Conservation (phyloP, 2,329 filamentous ascomycete species). For the Acarospora socialis region DNA sequence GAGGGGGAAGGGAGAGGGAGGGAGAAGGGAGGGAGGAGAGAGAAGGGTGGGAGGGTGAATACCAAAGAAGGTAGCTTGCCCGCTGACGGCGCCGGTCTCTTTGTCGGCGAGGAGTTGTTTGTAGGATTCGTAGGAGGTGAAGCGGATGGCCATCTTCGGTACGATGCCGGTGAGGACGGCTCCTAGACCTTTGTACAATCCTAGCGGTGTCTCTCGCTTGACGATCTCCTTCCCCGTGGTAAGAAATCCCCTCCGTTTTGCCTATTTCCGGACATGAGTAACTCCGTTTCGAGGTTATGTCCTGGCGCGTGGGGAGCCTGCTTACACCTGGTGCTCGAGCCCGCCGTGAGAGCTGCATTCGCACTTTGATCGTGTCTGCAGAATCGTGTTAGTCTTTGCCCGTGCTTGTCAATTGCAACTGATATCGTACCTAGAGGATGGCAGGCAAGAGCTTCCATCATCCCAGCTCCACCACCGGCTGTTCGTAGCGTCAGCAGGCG, state of each 20-base stretch:
- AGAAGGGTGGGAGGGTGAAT: constrained; percentile 19
- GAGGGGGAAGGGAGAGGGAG: not conserved
- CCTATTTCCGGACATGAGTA: constrained; percentile 22
- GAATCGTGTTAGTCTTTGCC: constrained; percentile 4
- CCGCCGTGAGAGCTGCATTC: constrained; percentile 92
- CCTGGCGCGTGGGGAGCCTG: constrained; percentile 14
- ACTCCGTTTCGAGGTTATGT: constrained; percentile 6
- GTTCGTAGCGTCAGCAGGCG: constrained; percentile 14
- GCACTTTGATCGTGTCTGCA: constrained; percentile 90
- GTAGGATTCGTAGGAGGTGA: constrained; percentile 93
- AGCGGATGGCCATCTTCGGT: constrained; percentile 98
- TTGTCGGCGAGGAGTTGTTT: constrained; percentile 67
- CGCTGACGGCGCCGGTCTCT: constrained; percentile 51
- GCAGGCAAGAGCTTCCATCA: constrained; percentile 97
- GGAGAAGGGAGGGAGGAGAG: constrained; percentile 26
- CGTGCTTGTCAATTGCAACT: constrained; percentile 3
- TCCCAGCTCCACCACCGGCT: constrained; percentile 94
- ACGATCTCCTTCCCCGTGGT: constrained; percentile 77
- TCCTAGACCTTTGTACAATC: constrained; percentile 94
- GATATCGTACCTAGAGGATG: constrained; percentile 65
- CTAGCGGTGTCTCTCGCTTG: constrained; percentile 76
- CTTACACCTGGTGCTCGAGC: constrained; percentile 64
- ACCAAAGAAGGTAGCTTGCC: constrained; percentile 59
- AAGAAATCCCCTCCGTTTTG: constrained; percentile 74
- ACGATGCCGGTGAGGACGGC: constrained; percentile 93